Evolutionary conservation across 768 basidiomycete genomes (phyloP), one percentile per base, ranked within the genome.

Genomic region (Leccinum sublutescens): DNA sequence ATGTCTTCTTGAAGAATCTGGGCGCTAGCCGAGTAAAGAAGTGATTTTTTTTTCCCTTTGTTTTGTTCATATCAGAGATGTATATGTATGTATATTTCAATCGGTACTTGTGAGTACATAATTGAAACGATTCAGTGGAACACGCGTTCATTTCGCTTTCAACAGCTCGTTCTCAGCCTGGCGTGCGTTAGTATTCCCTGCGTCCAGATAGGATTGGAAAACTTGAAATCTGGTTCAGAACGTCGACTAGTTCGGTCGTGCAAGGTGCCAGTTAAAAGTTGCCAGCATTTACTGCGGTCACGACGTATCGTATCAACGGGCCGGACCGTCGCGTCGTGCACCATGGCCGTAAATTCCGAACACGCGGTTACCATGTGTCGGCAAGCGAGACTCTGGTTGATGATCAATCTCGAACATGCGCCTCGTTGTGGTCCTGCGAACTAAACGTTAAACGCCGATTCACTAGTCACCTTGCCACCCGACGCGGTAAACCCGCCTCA

Each of bases 351-450:
- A 71, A 73, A 68, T 58, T 66, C 65, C 54, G 57, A 67, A 71
- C 77, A 78, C 66, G 77, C 72, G 68, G 66, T 61, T 54, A 49
- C 62, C 77, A 76, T 67, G 77, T 65, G 68, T 66, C 61, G 56
- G 61, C 62, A 71, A 68, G 64, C 64, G 62, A 66, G 43, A 45
- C 43, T 19, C 63, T 61, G 54, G 59, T 63, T 60, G 55, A 65
- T 60, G 62, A 69, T 62, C 59, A 64, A 60, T 71, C 56, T 25
- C 33, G 58, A 59, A 54, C 71, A 59, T 33, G 45, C 56, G 71
- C 74, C 68, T 74, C 74, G 71, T 69, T 67, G 69, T 66, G 59
- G 45, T 45, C 69, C 61, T 64, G 66, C 62, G 63, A 70, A 68
- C 63, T 50, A 49, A 69, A 66, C 55, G 38, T 65, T 59, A 57